Conservation (phyloP, 2,329 filamentous ascomycete genomes). For the Daldinia sp. region DNA sequence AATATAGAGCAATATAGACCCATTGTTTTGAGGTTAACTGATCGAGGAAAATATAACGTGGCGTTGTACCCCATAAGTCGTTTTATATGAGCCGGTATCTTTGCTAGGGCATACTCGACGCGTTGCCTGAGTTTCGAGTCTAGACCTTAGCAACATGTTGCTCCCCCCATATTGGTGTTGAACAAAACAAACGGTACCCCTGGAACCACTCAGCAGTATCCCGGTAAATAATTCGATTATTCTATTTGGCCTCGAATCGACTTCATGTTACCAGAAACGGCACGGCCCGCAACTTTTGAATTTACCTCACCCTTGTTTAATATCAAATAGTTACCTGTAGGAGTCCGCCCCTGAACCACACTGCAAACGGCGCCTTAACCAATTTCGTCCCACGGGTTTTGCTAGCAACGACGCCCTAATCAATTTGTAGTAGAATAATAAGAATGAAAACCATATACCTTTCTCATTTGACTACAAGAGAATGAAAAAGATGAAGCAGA, state of each 20-base stretch:
- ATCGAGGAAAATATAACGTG: background rate
- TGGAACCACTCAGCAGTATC: conserved; percentile 11
- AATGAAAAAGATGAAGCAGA: no score
- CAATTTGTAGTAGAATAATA: background rate
- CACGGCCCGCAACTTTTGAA: background rate
- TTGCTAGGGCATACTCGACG: background rate
- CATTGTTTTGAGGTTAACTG: conserved; percentile 16
- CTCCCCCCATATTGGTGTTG: background rate
- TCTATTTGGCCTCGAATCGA: background rate
- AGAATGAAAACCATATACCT: no score
- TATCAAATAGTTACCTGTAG: background rate
- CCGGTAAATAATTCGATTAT: background rate
- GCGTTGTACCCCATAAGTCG: conserved; percentile 1
- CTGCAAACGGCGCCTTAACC: background rate
- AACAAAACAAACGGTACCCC: conserved; percentile 13
- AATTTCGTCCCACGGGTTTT: background rate
- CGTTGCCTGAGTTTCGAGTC: background rate
- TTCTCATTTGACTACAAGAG: no score
- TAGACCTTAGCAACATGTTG: background rate
- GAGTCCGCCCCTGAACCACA: background rate
- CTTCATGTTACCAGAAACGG: background rate
- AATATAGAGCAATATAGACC: background rate
- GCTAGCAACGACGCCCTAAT: background rate
- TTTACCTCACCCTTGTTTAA: no score
- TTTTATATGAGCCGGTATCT: background rate